Evolutionary conservation across 1,284 basidiomycete species (phyloP).

Genomic region (Leccinum fallax): DNA sequence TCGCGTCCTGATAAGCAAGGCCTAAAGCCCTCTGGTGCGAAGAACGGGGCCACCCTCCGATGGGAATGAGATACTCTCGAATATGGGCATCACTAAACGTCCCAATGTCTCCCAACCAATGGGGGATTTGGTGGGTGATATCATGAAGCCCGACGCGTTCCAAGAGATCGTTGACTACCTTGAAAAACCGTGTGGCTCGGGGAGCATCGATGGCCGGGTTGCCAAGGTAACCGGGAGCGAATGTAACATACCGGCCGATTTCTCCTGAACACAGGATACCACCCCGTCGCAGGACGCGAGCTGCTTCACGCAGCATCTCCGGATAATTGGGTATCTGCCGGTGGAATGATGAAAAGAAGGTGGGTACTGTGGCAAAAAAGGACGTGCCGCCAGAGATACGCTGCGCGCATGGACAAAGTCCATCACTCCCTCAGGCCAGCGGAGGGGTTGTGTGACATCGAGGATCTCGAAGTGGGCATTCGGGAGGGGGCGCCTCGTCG

Average conservation of each 20-base stretch:
- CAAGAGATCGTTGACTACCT: constrained; percentile 41
- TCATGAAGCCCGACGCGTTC: constrained; percentile 39
- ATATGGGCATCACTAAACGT: constrained; percentile 43
- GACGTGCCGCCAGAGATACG: constrained; percentile 58
- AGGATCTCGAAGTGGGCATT: constrained; percentile 68
- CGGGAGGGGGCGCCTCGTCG: constrained; percentile 55
- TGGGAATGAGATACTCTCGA: constrained; percentile 42
- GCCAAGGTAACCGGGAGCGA: constrained; percentile 40
- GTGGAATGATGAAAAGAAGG: constrained; percentile 19
- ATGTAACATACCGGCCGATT: constrained; percentile 47
- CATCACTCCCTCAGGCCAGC: constrained; percentile 52
- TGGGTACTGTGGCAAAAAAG: not conserved
- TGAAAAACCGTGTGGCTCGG: constrained; percentile 46
- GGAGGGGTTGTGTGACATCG: constrained; percentile 53
- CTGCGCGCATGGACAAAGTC: constrained; percentile 66
- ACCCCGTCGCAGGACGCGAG: constrained; percentile 60
- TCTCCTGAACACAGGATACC: constrained; percentile 69
- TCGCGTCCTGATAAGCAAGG: constrained; percentile 39
- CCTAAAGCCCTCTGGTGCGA: constrained; percentile 40
- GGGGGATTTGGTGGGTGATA: constrained; percentile 39
- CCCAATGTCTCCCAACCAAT: constrained; percentile 38
- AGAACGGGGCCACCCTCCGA: constrained; percentile 49
- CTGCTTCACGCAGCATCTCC: constrained; percentile 53
- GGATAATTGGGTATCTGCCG: constrained; percentile 53
- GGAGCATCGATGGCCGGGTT: constrained; percentile 43